Evolutionary conservation across 2,329 filamentous ascomycete genomes (phyloP).

Genomic region (Magnaporthiopsis rhizophila): DNA sequence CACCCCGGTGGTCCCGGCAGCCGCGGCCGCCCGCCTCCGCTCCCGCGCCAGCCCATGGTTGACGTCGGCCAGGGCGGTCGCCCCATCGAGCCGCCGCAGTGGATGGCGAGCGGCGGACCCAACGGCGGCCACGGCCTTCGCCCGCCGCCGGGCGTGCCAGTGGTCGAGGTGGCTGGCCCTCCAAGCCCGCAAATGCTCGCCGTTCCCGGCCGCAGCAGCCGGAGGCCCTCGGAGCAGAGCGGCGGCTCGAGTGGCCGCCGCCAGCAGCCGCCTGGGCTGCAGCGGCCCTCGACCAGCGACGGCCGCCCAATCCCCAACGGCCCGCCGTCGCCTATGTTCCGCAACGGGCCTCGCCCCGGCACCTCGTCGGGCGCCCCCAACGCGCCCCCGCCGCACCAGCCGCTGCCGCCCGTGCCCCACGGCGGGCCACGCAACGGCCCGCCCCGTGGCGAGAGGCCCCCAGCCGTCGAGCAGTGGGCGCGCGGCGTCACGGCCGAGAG

Average conservation of each 20-base stretch:
- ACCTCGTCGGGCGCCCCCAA: too few relatives aligned
- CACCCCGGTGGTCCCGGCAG: constrained; percentile 8
- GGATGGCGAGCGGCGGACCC: constrained; percentile 27
- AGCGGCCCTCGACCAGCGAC: constrained; percentile 3
- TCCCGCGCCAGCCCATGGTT: constrained; percentile 45
- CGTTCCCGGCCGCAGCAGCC: background rate
- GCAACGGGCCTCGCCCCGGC: too few relatives aligned
- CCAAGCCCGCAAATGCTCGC: constrained; percentile 4
- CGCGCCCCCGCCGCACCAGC: background rate
- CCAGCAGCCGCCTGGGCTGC: background rate
- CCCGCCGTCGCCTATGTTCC: too few relatives aligned
- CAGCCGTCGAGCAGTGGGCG: constrained; percentile 3
- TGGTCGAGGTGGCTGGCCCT: constrained; percentile 34
- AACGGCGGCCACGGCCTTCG: constrained; percentile 39
- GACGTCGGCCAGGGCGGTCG: constrained; percentile 50
- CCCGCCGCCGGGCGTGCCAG: constrained; percentile 30
- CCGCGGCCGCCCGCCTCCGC: constrained; percentile 24
- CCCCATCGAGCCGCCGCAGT: constrained; percentile 56
- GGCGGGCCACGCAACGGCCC: background rate
- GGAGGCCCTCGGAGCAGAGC: background rate
- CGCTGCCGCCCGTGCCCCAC: constrained; percentile 11
- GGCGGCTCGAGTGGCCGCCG: background rate
- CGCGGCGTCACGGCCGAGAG: constrained; percentile 1
- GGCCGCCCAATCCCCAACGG: background rate
- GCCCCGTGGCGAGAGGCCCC: background rate